Base-by-base conservation (phyloP, 306 rosid species). In the Coriaria nepalensis region DNA sequence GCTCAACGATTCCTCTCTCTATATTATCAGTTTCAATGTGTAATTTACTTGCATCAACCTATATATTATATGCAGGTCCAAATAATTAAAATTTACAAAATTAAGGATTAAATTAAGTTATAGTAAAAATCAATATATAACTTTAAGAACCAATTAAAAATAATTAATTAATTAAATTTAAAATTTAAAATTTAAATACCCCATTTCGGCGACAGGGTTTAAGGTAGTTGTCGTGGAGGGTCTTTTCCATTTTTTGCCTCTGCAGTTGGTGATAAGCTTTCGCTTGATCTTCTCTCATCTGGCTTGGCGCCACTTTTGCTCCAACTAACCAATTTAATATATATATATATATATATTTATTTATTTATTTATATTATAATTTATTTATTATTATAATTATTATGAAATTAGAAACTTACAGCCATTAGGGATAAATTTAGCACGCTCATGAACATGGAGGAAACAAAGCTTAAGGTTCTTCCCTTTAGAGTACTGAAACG, bases 1-100 rank as follows among this genome's bases (percentile, higher is more conserved):
- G 78, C 56, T 81, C 78, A 60, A 81, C 73, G 57, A 90, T 81
- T 59, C 92, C 95, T 67, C 68, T 68, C 68, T 84, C 95, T 45
- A 90, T 69, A 45, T 49, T 49, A 53, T 81, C 83, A 64, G 36
- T 70, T 71, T 79, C 97, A 45, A 40, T 42, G 50, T 37, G 33
- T 7, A 73, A 40, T 69, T 73, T 79, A 43, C 68, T 74, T 9
- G 78, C 82, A 15, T 14, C 55, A 33, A 71, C 74, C 97, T 90
- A 58, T 15, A 61, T 52, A 40, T 48, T 8, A 46, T 36, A n/a
- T n/a, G 29, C 29, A 20, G 29, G 29, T 20, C 29, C 1, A 20
- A 20, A 20, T 20, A 20, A 20, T 1, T 20, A 20, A 20, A 20
- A 20, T 20, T 20, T 20, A 20, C 29, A 3, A 1, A 20, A 20